These are phyloP conservation scores for Diaporthe longicolla DNA, from an alignment of 2,329 filamentous ascomycete species.

Conservation along the genomic window DNA sequence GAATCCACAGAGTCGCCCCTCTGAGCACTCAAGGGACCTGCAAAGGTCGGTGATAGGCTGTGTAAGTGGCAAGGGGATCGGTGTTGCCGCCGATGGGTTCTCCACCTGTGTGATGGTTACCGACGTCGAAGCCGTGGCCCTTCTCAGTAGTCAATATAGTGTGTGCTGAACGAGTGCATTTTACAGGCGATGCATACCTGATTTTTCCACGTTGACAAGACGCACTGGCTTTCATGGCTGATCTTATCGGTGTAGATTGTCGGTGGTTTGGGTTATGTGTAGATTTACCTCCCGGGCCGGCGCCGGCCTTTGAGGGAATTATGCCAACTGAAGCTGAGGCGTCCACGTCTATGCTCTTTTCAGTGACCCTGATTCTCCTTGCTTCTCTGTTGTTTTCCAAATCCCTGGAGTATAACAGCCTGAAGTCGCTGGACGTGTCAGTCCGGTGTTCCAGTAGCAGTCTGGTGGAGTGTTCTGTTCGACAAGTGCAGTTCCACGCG, in stretches of 20 bases:
- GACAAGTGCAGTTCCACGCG: slow-evolving; percentile 3
- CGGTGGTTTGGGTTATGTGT: background rate
- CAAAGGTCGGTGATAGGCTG: background rate
- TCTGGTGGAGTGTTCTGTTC: background rate
- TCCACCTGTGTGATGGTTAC: background rate
- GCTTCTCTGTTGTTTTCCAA: rapidly evolving
- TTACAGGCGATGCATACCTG: background rate
- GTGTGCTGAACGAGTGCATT: too few relatives aligned
- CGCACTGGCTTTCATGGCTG: background rate
- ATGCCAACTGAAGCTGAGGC: background rate
- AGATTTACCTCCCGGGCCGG: too few relatives aligned
- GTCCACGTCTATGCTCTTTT: background rate
- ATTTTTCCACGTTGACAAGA: background rate
- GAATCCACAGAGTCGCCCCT: background rate
- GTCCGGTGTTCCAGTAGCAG: background rate
- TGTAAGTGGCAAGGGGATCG: too few relatives aligned
- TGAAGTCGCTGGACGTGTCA: background rate
- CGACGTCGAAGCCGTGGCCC: background rate
- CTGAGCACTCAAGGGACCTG: background rate
- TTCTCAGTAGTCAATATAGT: background rate
- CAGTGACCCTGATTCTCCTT: background rate
- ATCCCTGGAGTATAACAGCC: background rate
- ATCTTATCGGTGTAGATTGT: background rate
- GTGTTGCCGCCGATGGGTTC: background rate
- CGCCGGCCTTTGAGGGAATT: too few relatives aligned